phyloP scores from a whole-genome alignment of 345 rosid genomes.

The Lepidium africanum region DNA sequence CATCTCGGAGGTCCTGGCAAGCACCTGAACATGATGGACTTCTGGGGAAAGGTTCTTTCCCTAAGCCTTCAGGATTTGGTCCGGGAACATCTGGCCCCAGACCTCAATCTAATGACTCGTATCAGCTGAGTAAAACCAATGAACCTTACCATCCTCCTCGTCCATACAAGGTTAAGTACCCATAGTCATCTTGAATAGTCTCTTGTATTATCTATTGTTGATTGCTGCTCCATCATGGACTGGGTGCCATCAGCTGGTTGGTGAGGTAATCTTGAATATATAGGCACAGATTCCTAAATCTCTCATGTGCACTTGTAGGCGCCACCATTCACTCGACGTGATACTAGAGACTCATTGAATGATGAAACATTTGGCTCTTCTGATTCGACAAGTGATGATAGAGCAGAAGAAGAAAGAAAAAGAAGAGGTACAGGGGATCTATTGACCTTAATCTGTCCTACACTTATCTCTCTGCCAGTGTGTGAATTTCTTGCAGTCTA shows the following conservation, averaged over 20 bases:
- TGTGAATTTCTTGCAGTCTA: slow-evolving; percentile 4
- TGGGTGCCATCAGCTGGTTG: slow-evolving; percentile 5
- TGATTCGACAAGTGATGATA: slow-evolving; percentile 66
- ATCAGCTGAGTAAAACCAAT: slow-evolving; percentile 51
- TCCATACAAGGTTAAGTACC: slow-evolving; percentile 69
- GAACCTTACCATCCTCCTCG: slow-evolving; percentile 98
- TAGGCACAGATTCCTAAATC: slow-evolving; percentile 1
- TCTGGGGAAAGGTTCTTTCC: slow-evolving; percentile 93
- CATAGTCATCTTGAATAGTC: neutral
- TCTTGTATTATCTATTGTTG: neutral
- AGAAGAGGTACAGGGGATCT: slow-evolving; percentile 64
- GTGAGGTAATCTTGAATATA: neutral
- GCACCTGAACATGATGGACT: slow-evolving; percentile 95
- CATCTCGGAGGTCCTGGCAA: slow-evolving; percentile 74
- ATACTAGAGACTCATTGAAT: slow-evolving; percentile 58
- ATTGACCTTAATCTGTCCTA: neutral
- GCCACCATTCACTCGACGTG: slow-evolving; percentile 56
- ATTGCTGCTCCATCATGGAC: slow-evolving; percentile 7
- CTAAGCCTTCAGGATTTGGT: slow-evolving; percentile 62
- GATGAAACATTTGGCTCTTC: slow-evolving; percentile 97
- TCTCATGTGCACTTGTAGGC: slow-evolving; percentile 50
- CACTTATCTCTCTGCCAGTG: slow-evolving; percentile 10
- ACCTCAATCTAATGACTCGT: slow-evolving; percentile 55
- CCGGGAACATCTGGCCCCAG: slow-evolving; percentile 57
- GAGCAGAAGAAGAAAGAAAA: slow-evolving; percentile 92